These are phyloP conservation scores for Chrysoporthe deuterocubensis DNA, from an alignment of 2,329 filamentous ascomycete species.

Conservation along the genomic window DNA sequence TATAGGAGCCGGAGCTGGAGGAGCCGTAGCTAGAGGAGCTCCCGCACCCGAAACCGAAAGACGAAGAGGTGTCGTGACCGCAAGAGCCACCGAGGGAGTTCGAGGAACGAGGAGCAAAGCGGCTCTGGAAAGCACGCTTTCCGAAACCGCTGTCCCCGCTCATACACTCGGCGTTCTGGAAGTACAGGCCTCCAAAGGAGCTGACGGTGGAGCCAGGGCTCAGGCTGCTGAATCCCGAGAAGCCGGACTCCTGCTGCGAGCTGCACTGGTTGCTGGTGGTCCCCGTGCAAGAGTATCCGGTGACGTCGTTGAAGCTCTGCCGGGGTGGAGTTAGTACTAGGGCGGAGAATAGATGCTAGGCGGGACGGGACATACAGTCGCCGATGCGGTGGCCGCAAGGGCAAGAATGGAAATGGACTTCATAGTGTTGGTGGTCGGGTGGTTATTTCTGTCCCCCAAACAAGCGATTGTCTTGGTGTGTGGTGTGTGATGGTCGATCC, in stretches of 20 bases:
- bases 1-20: not conserved
- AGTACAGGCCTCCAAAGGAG: slow-evolving; percentile 73
- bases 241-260: slow-evolving; percentile 66
- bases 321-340: slow-evolving; percentile 27
- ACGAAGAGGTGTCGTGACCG: slow-evolving; percentile 48
- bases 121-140: slow-evolving; percentile 56
- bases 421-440: slow-evolving; percentile 49
- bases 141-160: slow-evolving; percentile 46
- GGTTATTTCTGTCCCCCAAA: slow-evolving; percentile 1
- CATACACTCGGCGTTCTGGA: slow-evolving; percentile 73
- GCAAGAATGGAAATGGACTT: slow-evolving; percentile 52
- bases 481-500: slow-evolving; percentile 1
- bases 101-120: slow-evolving; percentile 54
- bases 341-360: not conserved
- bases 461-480: slow-evolving; percentile 18
- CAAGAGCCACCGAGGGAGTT: slow-evolving; percentile 67
- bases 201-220: slow-evolving; percentile 59
- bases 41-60: slow-evolving; percentile 54
- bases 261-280: slow-evolving; percentile 81
- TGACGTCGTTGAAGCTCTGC: slow-evolving; percentile 37
- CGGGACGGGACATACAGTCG: slow-evolving; percentile 44
- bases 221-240: slow-evolving; percentile 64
- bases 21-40: not conserved
- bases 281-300: slow-evolving; percentile 66
- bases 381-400: slow-evolving; percentile 55